Percentiles rank a stretch among this genome's conserved stretches.
Conservation (phyloP, 441 rosid species). For the Gossypium laxum region DNA sequence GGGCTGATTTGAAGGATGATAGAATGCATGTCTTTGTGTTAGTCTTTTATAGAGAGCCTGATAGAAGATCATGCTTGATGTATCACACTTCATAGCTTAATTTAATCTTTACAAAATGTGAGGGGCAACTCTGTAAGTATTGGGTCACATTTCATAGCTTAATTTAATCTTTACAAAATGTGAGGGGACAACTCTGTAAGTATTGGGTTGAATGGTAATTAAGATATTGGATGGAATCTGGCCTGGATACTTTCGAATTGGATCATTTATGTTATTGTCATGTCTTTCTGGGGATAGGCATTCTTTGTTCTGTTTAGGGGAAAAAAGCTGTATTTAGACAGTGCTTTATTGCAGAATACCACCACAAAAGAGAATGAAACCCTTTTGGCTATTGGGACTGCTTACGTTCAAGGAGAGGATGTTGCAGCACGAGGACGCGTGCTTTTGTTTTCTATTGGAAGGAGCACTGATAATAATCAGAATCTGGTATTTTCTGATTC, state of each 20-base stretch:
- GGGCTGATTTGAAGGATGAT: background rate
- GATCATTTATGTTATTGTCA: background rate
- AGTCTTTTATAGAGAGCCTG: background rate
- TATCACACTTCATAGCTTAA: background rate
- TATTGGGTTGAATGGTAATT: background rate
- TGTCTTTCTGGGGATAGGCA: conserved; percentile 2
- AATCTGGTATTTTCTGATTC: conserved; percentile 39
- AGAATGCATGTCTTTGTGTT: background rate
- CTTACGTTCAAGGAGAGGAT: conserved; percentile 98
- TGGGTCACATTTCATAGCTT: background rate
- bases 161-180: background rate
- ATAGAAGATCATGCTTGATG: background rate
- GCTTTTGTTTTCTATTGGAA: conserved; percentile 66
- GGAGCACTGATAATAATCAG: conserved; percentile 56
- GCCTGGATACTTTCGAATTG: background rate
- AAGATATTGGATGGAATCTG: background rate
- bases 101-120: background rate
- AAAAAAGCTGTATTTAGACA: conserved; percentile 11
- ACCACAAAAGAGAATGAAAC: conserved; percentile 76
- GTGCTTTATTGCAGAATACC: conserved; percentile 51
- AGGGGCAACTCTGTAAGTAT: background rate
- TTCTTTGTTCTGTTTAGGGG: background rate
- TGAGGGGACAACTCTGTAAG: background rate
- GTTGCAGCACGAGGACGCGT: conserved; percentile 97
- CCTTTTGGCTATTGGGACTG: conserved; percentile 87